A percentile compares a stretch with the other conserved stretches of the same genome.
Evolutionary conservation across 2,329 filamentous ascomycete genomes (phyloP).

Genomic region (Pseudocercospora crystallina): DNA sequence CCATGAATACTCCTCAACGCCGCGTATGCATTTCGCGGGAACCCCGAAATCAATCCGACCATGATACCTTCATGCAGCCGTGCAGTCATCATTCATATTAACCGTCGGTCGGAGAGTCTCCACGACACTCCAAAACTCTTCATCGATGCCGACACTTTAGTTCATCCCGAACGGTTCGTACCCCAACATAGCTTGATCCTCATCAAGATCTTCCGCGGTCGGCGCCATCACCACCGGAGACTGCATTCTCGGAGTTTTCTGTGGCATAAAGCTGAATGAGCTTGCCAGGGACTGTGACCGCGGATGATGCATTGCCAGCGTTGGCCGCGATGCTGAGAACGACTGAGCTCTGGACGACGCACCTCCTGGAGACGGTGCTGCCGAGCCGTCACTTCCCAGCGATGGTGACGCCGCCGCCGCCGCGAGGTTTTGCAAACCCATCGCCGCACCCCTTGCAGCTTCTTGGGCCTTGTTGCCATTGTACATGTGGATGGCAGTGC

Average conservation of each 20-base stretch:
- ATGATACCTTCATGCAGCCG: too few relatives aligned
- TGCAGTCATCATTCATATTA: too few relatives aligned
- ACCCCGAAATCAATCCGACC: too few relatives aligned
- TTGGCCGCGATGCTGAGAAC: conserved; percentile 13
- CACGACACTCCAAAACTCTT: too few relatives aligned
- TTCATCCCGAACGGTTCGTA: too few relatives aligned
- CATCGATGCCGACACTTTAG: too few relatives aligned
- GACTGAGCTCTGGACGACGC: conserved; percentile 20
- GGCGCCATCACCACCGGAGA: neutral
- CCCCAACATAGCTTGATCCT: too few relatives aligned
- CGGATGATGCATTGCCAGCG: conserved; percentile 1
- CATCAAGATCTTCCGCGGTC: too few relatives aligned
- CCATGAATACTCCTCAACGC: too few relatives aligned
- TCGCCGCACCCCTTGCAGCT: conserved; percentile 22
- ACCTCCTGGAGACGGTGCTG: conserved; percentile 9
- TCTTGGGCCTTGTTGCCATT: conserved; percentile 33
- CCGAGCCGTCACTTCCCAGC: conserved; percentile 19
- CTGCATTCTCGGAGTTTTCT: neutral
- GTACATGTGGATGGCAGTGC: conserved; percentile 34
- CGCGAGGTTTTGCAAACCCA: conserved; percentile 12
- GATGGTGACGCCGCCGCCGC: conserved; percentile 18
- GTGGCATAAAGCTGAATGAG: neutral
- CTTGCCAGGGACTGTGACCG: conserved; percentile 11
- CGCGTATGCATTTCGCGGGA: too few relatives aligned
- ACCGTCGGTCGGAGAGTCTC: too few relatives aligned